These are phyloP conservation scores for Fusarium xylarioides DNA, from an alignment of 2,329 filamentous ascomycete genomes.

Conservation along the genomic window DNA sequence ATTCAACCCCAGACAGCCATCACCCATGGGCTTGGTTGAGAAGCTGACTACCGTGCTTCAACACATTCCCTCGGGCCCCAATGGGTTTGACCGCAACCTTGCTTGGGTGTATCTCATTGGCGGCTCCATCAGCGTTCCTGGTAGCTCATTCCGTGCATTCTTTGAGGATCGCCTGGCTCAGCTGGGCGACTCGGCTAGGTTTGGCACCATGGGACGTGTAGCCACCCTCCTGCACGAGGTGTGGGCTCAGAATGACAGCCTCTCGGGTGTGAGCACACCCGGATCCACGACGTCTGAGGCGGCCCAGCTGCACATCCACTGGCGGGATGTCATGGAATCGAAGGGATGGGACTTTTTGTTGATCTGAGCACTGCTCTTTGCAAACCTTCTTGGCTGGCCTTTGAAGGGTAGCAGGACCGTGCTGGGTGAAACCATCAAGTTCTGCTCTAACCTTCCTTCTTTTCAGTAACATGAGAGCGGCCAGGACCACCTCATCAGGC, in stretches of 20 bases:
- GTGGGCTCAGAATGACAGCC: constrained; percentile 79
- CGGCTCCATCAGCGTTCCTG: constrained; percentile 78
- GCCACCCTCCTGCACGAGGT: constrained; percentile 81
- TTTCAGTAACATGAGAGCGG: constrained; percentile 37
- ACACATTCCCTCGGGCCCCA: constrained; percentile 81
- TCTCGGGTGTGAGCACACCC: constrained; percentile 49
- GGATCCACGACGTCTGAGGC: constrained; percentile 50
- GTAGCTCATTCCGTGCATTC: constrained; percentile 78
- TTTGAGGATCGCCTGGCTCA: constrained; percentile 78
- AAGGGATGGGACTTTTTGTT: constrained; percentile 94
- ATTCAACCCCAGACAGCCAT: constrained; percentile 78
- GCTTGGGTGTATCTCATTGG: constrained; percentile 94
- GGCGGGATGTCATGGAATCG: constrained; percentile 91
- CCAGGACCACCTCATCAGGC: constrained; percentile 43
- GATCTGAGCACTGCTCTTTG: constrained; percentile 64
- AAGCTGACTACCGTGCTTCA: constrained; percentile 80
- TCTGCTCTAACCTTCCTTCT: constrained; percentile 34
- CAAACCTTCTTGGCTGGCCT: constrained; percentile 50
- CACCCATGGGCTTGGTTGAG: constrained; percentile 79
- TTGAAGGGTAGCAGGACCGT: constrained; percentile 43
- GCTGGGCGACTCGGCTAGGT: constrained; percentile 79
- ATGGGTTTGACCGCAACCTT: constrained; percentile 88
- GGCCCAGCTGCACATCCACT: constrained; percentile 78
- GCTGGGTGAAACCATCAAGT: constrained; percentile 29
- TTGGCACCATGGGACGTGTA: constrained; percentile 88